Evolutionary conservation across 768 basidiomycete genomes (phyloP).

Genomic region (Phlebiopsis flavidoalba): DNA sequence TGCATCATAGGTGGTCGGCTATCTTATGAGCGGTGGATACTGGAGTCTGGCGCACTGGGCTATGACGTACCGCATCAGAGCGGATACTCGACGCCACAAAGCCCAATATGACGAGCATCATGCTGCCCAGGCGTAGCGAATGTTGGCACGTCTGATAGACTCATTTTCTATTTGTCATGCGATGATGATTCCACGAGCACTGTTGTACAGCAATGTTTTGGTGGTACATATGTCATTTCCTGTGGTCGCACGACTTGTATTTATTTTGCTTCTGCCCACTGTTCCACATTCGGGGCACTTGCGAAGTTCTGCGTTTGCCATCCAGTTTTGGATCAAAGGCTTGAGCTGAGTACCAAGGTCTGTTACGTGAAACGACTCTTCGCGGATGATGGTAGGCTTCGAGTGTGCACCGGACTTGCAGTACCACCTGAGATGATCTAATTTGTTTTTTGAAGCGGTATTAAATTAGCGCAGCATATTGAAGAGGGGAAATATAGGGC

Average conservation of each 20-base stretch:
- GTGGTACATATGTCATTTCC: neutral
- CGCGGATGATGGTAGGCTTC: constrained; percentile 70
- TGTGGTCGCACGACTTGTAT: neutral
- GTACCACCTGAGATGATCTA: constrained; percentile 93
- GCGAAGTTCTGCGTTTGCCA: constrained; percentile 55
- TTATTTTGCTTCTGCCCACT: constrained; percentile 54
- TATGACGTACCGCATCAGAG: too few species aligned
- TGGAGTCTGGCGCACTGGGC: too few species aligned
- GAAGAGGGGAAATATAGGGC: neutral
- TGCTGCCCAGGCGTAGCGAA: neutral
- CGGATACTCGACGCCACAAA: too few species aligned
- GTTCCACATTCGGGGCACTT: constrained; percentile 69
- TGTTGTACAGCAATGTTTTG: neutral
- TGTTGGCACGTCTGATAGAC: too few species aligned
- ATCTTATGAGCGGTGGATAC: neutral
- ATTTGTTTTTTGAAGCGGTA: neutral
- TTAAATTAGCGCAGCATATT: neutral
- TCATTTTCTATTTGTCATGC: neutral
- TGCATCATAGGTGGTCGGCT: constrained; percentile 14
- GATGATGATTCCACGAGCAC: neutral
- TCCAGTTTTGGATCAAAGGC: constrained; percentile 86
- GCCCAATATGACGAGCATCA: neutral
- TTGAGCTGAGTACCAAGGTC: constrained; percentile 94
- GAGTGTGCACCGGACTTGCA: constrained; percentile 61
- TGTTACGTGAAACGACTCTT: constrained; percentile 82